These are phyloP conservation scores for Astrothelium subdiscretum DNA, from an alignment of 495 filamentous ascomycete genomes.

Conservation along the genomic window DNA sequence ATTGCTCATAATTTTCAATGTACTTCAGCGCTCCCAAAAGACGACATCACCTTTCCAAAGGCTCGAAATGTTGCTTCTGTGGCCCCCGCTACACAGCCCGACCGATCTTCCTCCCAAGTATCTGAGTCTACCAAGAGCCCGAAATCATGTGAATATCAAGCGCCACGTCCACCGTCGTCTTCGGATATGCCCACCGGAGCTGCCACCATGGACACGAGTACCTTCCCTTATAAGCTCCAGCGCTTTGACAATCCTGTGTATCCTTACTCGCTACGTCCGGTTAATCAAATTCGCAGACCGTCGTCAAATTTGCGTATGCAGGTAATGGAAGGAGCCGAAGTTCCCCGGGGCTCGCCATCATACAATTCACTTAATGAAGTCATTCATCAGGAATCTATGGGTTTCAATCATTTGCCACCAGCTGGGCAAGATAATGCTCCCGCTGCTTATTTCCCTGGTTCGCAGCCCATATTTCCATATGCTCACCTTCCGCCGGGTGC, in stretches of 20 bases:
- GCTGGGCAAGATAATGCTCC: background rate
- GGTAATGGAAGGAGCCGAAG: background rate
- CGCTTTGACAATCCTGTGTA: background rate
- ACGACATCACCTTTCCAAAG: background rate
- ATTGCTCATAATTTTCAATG: background rate
- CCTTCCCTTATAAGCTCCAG: background rate
- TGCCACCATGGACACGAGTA: background rate
- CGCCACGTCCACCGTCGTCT: background rate
- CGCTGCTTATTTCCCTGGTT: background rate
- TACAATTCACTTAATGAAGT: background rate
- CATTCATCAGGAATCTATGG: background rate
- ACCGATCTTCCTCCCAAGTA: background rate
- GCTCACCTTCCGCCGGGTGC: background rate
- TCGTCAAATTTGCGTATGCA: background rate
- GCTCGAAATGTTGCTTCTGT: background rate
- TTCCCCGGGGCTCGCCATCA: background rate
- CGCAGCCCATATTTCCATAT: background rate
- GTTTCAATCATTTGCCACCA: background rate
- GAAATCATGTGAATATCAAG: background rate
- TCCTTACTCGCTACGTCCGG: background rate
- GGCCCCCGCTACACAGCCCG: background rate
- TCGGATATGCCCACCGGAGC: background rate
- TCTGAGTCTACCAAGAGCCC: background rate
- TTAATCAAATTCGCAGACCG: background rate
- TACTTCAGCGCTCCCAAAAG: background rate